Evolutionary conservation across 2,329 filamentous ascomycete species (phyloP), one percentile per base, ranked within the genome.

Genomic region (Emericellopsis cladophorae): DNA sequence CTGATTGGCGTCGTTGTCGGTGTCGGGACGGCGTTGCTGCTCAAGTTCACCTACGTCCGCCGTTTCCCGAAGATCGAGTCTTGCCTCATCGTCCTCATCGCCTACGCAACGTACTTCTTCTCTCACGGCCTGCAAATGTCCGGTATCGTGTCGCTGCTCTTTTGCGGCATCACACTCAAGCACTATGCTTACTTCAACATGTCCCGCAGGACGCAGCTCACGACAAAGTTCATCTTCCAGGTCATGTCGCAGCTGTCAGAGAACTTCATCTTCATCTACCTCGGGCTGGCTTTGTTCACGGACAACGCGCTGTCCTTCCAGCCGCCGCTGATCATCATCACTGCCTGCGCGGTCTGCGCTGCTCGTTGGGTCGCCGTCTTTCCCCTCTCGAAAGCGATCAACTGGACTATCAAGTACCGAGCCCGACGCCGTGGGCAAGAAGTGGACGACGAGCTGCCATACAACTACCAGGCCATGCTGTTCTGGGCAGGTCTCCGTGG

Each of bases 141-240:
- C 51, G 87, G 89, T 50, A 98, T 98, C 53, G 92, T 98, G 49
- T 94, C 92, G 21, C 70, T 98, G 44, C 71, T 98, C 2, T 98
- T 98, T 68, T 98, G 92, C 60, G 92, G 92, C 42, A 98, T 98
- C 51, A 96, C 92, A 10, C 70, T 98, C 47, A 98, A 98, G 63
- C 92, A 98, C 59, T 98, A 98, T 55, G 92, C 92, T 46, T 98
- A 98, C 65, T 95, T 96, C 72, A 98, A 98, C 67, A 98, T 98
- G 92, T 98, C 92, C 24, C 81, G 92, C 38, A 81, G 92, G 46
- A 96, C 92, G 2, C 92, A 98, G 59, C 79, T 98, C 47, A 95
- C 92, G 14, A 98, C 92, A 40, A 98, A 98, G 60, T 98, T 94
- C 63, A 74, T 95, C 43, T 98, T 98, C 66, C 87, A 94, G 59